Percentiles rank a stretch among this genome's conserved stretches.
These are phyloP conservation scores for Gastrodia elata DNA, from an alignment of 106 monocot species.

Conservation along the genomic window DNA sequence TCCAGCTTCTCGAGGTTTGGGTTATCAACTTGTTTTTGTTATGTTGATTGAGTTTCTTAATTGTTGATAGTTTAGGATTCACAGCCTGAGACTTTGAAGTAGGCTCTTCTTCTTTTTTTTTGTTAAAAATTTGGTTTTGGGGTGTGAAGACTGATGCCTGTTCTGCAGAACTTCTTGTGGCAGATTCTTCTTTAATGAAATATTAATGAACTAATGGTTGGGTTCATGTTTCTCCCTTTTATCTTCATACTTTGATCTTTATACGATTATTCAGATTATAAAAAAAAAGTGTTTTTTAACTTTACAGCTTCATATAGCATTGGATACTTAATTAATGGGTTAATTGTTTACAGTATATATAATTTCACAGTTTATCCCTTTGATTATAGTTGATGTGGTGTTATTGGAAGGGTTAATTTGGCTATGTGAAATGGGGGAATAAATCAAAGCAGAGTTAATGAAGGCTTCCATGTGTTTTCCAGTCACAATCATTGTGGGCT, in stretches of 20 bases:
- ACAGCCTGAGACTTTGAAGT: background rate
- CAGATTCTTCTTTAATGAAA: background rate
- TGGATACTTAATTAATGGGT: background rate
- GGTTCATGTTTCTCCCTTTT: background rate
- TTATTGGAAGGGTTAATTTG: too few relatives aligned
- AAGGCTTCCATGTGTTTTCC: constrained; percentile 4
- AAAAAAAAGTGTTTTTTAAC: background rate
- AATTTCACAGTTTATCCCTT: too few relatives aligned
- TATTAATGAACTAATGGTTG: background rate
- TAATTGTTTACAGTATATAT: too few relatives aligned
- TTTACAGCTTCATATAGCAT: constrained; percentile 5
- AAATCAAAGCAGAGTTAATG: background rate
- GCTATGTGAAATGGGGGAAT: constrained; percentile 8
- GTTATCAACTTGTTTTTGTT: constrained; percentile 2
- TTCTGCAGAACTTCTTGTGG: background rate
- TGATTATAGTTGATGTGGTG: too few relatives aligned
- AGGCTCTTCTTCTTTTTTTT: background rate
- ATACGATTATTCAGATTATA: background rate
- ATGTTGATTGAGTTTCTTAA: background rate
- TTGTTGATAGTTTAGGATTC: constrained; percentile 2
- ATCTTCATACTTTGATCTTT: background rate
- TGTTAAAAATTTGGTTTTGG: background rate
- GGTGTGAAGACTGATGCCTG: background rate
- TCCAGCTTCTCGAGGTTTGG: too few relatives aligned
- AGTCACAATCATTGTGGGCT: constrained; percentile 5